Conservation (phyloP, 441 rosid species). For the Erodium texanum region DNA sequence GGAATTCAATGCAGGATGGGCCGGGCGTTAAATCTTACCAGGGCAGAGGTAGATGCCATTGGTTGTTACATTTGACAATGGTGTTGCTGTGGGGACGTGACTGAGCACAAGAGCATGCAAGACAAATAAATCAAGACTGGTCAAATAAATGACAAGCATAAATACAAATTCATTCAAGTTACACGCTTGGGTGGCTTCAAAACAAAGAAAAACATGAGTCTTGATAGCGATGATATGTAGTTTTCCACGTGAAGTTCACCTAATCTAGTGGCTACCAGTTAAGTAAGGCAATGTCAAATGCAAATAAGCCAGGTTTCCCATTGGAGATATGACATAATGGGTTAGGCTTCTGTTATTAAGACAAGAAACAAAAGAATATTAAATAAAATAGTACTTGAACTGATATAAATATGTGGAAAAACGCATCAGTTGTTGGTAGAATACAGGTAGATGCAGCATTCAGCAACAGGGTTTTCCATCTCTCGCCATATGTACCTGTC, state of each 20-base stretch:
- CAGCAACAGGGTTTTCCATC: conserved; percentile 5
- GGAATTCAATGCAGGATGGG: background rate
- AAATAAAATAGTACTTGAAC: background rate
- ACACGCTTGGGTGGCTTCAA: conserved; percentile 4
- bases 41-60: conserved; percentile 17
- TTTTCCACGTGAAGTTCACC: conserved; percentile 86
- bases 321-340: conserved; percentile 25
- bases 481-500: background rate
- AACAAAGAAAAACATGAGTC: conserved; percentile 10
- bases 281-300: conserved; percentile 37
- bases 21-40: background rate
- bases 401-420: background rate
- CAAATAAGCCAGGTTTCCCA: conserved; percentile 32
- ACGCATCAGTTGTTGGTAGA: background rate
- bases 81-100: conserved; percentile 30
- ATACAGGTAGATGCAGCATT: conserved; percentile 5
- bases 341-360: conserved; percentile 20
- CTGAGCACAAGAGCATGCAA: conserved; percentile 19
- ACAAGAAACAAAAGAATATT: conserved; percentile 3
- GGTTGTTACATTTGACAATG: conserved; percentile 24
- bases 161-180: background rate
- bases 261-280: conserved; percentile 35
- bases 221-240: conserved; percentile 38
- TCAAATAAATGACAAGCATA: conserved; percentile 24
- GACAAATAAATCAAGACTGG: conserved; percentile 27